Conservation (phyloP, 1,139 yeast genomes). For the Geotrichum candidum region DNA sequence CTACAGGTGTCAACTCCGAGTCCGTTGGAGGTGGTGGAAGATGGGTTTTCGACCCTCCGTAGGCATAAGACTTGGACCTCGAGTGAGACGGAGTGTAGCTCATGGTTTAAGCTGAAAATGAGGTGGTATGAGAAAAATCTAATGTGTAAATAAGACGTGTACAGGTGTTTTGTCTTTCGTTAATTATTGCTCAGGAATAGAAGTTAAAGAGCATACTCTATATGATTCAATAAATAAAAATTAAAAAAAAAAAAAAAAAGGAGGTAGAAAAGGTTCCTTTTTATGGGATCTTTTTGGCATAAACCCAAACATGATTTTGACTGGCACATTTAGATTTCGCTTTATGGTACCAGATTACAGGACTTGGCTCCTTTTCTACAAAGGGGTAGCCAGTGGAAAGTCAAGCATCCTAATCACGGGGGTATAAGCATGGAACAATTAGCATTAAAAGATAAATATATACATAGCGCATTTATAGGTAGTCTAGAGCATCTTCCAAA, state of each 20-base stretch:
- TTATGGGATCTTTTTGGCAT: neutral
- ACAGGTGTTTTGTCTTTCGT: neutral
- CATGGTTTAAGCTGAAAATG: neutral
- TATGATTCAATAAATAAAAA: neutral
- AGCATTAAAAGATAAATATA: neutral
- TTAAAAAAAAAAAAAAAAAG: neutral
- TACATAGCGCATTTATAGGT: neutral
- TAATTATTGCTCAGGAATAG: neutral
- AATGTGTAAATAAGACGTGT: neutral
- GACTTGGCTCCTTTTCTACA: neutral
- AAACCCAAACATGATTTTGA: neutral
- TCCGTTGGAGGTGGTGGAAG: conserved; percentile 14
- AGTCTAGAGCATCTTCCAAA: neutral
- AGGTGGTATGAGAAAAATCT: neutral
- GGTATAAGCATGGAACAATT: neutral
- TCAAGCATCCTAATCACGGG: neutral
- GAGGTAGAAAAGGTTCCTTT: neutral
- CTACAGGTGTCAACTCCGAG: conserved; percentile 14
- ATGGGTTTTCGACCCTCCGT: conserved; percentile 6
- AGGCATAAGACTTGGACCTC: conserved; percentile 13
- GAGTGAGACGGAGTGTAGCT: conserved; percentile 16
- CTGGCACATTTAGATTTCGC: neutral
- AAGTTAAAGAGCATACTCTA: neutral
- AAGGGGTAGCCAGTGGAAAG: neutral
- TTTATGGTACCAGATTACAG: neutral